Conservation (phyloP, 2,329 filamentous ascomycete species). For the Dendrostoma leiphaemia region DNA sequence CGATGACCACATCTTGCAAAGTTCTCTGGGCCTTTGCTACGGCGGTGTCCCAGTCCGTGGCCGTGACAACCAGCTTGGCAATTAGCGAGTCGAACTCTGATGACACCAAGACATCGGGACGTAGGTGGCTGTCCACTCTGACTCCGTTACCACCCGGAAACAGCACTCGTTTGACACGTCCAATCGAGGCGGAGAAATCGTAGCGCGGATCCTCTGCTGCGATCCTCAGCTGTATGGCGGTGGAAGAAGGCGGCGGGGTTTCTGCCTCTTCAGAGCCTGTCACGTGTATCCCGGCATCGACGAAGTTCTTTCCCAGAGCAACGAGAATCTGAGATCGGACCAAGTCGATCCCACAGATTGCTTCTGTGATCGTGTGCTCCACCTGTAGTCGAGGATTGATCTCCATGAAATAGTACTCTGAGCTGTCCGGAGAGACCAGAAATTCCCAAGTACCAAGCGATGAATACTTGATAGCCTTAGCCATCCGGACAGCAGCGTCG, state of each 20-base stretch:
- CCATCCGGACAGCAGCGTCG: constrained; percentile 20
- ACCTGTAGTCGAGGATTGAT: constrained; percentile 61
- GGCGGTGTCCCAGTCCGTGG: constrained; percentile 47
- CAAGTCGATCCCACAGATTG: constrained; percentile 51
- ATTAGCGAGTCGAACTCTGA: constrained; percentile 59
- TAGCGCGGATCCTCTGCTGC: constrained; percentile 54
- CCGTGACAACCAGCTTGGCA: constrained; percentile 58
- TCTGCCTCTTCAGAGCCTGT: constrained; percentile 30
- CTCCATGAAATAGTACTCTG: constrained; percentile 58
- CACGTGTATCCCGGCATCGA: constrained; percentile 34
- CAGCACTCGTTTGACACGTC: constrained; percentile 52
- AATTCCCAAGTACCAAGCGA: constrained; percentile 67
- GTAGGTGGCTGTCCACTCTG: constrained; percentile 54
- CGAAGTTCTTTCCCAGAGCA: constrained; percentile 46
- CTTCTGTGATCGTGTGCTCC: constrained; percentile 61
- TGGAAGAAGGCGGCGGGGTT: constrained; percentile 27
- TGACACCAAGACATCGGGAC: constrained; percentile 42
- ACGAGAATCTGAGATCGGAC: constrained; percentile 54
- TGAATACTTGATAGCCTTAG: constrained; percentile 47
- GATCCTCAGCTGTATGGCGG: constrained; percentile 53
- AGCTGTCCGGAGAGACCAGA: constrained; percentile 47
- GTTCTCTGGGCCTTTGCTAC: constrained; percentile 54
- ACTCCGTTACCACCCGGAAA: constrained; percentile 58
- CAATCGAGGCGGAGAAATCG: constrained; percentile 57
- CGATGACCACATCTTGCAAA: constrained; percentile 52